Conservation (phyloP, 768 basidiomycete genomes). For the Boletus sp. region DNA sequence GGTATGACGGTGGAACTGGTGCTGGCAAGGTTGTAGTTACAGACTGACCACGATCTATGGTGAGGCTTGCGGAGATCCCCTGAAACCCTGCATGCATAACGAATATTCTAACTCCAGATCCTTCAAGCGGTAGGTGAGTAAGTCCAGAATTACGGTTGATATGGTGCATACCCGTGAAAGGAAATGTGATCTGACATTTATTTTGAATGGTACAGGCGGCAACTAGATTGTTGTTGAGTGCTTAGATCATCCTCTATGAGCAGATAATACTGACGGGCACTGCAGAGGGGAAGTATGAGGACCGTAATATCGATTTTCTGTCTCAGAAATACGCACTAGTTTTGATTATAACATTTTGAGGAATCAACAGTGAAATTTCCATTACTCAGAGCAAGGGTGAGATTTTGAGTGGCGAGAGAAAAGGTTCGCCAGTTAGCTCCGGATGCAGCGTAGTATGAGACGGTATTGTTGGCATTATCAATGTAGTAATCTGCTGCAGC, state of each 20-base stretch:
- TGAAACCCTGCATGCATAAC: conserved; percentile 12
- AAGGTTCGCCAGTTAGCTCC: conserved; percentile 2
- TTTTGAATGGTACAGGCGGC: conserved; percentile 1
- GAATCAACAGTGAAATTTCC: conserved; percentile 4
- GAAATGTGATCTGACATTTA: conserved; percentile 10
- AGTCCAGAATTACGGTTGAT: not conserved
- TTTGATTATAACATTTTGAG: conserved; percentile 13
- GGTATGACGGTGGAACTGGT: conserved; percentile 10
- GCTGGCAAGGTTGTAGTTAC: not conserved
- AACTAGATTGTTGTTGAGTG: conserved; percentile 3
- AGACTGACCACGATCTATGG: conserved; percentile 8
- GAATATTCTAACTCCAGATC: conserved; percentile 17
- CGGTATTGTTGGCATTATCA: conserved; percentile 11
- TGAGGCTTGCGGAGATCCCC: conserved; percentile 10
- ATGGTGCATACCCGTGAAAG: conserved; percentile 13
- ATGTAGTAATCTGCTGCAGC: conserved; percentile 14
- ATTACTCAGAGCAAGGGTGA: not conserved
- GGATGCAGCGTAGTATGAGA: conserved; percentile 6
- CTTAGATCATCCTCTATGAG: not conserved
- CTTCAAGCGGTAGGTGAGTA: not conserved
- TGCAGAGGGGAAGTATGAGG: not conserved
- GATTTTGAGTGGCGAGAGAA: conserved; percentile 2
- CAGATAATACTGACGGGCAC: conserved; percentile 9
- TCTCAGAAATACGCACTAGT: conserved; percentile 8
- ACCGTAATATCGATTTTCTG: not conserved